phyloP scores from a whole-genome alignment of 257 asterid genomes.

The Cinchona pubescens region DNA sequence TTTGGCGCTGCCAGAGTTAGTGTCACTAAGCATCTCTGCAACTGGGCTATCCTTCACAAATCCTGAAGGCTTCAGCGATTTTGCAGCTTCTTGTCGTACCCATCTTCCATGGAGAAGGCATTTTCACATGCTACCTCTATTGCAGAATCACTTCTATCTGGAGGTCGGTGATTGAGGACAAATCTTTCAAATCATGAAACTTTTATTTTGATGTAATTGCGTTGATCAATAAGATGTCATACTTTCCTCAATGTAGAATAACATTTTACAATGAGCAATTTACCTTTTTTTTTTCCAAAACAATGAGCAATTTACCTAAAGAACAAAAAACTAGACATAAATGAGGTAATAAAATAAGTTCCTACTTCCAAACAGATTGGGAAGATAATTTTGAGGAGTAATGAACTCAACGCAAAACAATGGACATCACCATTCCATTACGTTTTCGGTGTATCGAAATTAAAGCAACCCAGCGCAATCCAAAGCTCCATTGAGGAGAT shows the following conservation, averaged over 20 bases:
- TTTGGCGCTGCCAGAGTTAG: slow-evolving; percentile 41
- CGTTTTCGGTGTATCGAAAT: too few relatives aligned
- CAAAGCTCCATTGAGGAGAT: too few relatives aligned
- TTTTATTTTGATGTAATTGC: not conserved
- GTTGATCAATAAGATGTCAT: not conserved
- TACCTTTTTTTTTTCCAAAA: too few relatives aligned
- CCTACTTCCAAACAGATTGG: too few relatives aligned
- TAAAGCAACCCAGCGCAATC: too few relatives aligned
- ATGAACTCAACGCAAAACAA: too few relatives aligned
- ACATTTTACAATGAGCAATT: not conserved
- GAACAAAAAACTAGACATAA: not conserved
- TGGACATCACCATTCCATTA: too few relatives aligned
- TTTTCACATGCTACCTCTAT: not conserved
- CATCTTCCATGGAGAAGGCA: slow-evolving; percentile 17
- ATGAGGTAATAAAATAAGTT: not conserved
- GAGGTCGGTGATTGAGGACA: slow-evolving; percentile 15
- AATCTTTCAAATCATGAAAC: not conserved
- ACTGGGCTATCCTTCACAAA: slow-evolving; percentile 20
- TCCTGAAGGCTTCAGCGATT: slow-evolving; percentile 38
- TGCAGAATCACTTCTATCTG: slow-evolving; percentile 21
- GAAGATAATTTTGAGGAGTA: too few relatives aligned
- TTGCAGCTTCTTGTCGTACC: slow-evolving; percentile 28
- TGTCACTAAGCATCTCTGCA: slow-evolving; percentile 27
- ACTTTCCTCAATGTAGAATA: not conserved
- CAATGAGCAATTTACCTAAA: not conserved